Conservation (phyloP, 2,329 filamentous ascomycete genomes). For the Alternaria tenuissima region DNA sequence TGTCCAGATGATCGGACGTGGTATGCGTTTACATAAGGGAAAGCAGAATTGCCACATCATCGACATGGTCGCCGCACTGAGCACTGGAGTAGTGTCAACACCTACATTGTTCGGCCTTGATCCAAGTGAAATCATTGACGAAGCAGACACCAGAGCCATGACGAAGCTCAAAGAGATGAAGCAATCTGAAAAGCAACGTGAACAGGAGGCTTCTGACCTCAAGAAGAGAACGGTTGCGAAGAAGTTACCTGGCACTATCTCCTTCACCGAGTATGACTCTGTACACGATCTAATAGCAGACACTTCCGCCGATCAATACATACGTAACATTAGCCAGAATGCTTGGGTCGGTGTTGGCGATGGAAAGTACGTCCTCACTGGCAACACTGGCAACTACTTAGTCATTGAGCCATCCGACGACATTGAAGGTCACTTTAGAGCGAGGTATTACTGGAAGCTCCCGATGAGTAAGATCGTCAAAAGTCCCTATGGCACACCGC, state of each 20-base stretch:
- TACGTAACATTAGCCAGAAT: conserved; percentile 76
- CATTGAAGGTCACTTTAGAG: conserved; percentile 48
- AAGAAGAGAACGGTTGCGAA: conserved; percentile 24
- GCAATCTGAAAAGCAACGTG: conserved; percentile 53
- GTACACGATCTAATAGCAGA: conserved; percentile 92
- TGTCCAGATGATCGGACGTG: conserved; percentile 96
- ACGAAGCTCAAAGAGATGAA: conserved; percentile 61
- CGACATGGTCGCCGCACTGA: conserved; percentile 89
- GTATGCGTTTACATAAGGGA: conserved; percentile 80
- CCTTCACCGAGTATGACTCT: conserved; percentile 89
- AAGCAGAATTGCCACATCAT: conserved; percentile 94
- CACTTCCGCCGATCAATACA: conserved; percentile 77
- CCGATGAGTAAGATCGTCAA: conserved; percentile 47
- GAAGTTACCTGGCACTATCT: conserved; percentile 62
- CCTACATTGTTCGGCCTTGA: conserved; percentile 94
- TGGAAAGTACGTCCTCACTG: conserved; percentile 74
- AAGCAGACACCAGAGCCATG: conserved; percentile 71
- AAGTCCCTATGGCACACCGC: conserved; percentile 72
- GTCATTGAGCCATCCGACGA: conserved; percentile 59
- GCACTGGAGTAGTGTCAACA: conserved; percentile 85
- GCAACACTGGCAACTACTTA: conserved; percentile 67
- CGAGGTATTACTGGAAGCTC: conserved; percentile 55
- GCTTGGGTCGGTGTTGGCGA: conserved; percentile 84
- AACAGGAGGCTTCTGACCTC: conserved; percentile 75
- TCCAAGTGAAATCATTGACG: conserved; percentile 76